Evolutionary conservation across 2,329 filamentous ascomycete genomes (phyloP), one percentile per base, ranked within the genome.

Genomic region (Diaporthe helianthi): DNA sequence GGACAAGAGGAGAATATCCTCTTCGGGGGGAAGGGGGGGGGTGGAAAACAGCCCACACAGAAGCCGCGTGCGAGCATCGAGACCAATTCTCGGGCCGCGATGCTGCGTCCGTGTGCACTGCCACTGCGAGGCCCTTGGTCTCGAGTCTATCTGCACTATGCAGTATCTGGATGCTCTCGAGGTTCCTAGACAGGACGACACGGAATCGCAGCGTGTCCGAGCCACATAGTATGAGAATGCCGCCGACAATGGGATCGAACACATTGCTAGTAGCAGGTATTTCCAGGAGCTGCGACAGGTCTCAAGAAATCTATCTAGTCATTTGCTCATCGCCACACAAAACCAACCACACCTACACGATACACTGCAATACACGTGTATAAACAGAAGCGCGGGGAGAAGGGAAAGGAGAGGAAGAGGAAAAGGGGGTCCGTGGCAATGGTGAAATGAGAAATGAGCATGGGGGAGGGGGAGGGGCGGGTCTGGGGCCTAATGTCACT

Each of bases 381-480:
- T 60, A n/a, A 31, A 38, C 52, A 10, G 12, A 3, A 26, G 22
- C 8, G 3, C 7, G 31, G 15, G 38, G 29, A 31, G 41, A 19
- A n/a, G 24, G 9, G 29, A 41, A 29, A 22, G 26, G 26, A 60
- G 13, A 4, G 17, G 41, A 31, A 46, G 22, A 22, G 38, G 17
- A 64, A 65, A 47, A 33, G 64, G 64, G 64, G 64, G 38, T 49
- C 36, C 19, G 29, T 15, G 58, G 13, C 53, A 47, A 24, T 19
- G 41, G 58, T 33, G 19, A 61, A 6, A 47, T 61, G 64, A 36
- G 64, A 66, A 55, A 66, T 66, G 64, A 66, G 51, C 44, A 51
- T 66, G 64, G 64, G 64, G 51, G 64, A 46, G 64, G 64, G 64
- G 51, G 64, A 46, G 36, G 26, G 64, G 63, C 38, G 64, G 64